phyloP scores from a whole-genome alignment of 2,329 filamentous ascomycete species.

The Colletotrichum sp. region DNA sequence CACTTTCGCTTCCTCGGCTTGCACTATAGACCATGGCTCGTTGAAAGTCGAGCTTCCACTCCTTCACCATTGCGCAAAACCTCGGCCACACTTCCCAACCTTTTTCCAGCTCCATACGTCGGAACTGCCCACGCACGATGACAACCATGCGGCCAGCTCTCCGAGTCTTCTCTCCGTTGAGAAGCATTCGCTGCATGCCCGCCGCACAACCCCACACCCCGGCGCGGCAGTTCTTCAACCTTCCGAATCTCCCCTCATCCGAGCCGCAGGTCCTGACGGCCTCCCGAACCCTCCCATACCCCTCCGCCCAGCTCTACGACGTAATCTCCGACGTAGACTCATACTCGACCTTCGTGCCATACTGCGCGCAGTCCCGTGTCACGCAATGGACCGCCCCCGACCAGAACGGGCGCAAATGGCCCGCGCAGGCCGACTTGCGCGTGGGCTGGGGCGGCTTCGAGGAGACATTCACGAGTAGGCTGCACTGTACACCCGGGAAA shows the following conservation, averaged over 20 bases:
- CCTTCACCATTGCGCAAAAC: not conserved
- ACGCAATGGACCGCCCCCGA: constrained; percentile 72
- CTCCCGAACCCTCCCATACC: constrained; percentile 77
- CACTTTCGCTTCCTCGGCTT: not conserved
- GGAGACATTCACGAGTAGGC: constrained; percentile 80
- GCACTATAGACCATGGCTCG: not conserved
- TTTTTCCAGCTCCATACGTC: not conserved
- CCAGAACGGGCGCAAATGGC: constrained; percentile 59
- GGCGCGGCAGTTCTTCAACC: constrained; percentile 21
- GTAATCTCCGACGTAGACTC: constrained; percentile 88
- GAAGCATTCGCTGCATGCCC: not conserved
- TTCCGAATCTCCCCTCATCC: constrained; percentile 27
- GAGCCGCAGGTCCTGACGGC: constrained; percentile 70
- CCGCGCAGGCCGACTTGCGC: constrained; percentile 77
- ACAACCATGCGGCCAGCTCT: not conserved
- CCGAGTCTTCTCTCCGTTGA: not conserved
- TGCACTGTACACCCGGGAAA: constrained; percentile 76
- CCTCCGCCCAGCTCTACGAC: constrained; percentile 72
- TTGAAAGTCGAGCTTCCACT: not conserved
- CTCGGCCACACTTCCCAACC: not conserved
- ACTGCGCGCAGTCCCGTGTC: constrained; percentile 79
- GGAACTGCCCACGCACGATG: not conserved
- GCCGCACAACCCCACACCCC: not conserved
- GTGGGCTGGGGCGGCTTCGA: constrained; percentile 86
- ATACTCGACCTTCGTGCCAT: constrained; percentile 90